phyloP scores from a whole-genome alignment of 768 basidiomycete genomes.

The Thelephora ganbajun region DNA sequence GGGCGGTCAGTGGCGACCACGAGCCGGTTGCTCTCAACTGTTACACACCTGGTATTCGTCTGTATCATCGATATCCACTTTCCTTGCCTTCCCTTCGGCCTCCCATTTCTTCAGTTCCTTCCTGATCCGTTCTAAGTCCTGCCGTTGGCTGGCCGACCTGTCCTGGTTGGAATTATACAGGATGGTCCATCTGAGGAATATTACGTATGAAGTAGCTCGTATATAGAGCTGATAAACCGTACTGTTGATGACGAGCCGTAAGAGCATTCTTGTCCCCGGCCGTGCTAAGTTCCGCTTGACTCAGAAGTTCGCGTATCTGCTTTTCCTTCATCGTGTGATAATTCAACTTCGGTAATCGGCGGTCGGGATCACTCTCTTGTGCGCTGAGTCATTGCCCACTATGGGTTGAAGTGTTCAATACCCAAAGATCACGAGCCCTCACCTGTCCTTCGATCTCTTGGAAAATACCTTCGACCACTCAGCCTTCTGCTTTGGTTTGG shows the following conservation, averaged over 20 bases:
- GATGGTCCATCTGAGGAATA: conserved; percentile 48
- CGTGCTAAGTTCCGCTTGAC: conserved; percentile 32
- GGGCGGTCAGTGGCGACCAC: neutral
- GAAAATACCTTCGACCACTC: conserved; percentile 7
- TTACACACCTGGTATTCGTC: neutral
- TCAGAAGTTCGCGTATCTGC: conserved; percentile 41
- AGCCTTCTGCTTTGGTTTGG: conserved; percentile 17
- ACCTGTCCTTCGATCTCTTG: neutral
- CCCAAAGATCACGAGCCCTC: neutral
- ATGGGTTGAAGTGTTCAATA: neutral
- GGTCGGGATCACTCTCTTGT: conserved; percentile 17
- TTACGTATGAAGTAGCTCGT: neutral
- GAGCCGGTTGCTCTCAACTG: neutral
- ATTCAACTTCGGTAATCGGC: conserved; percentile 46
- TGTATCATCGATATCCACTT: neutral
- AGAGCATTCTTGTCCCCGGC: conserved; percentile 37
- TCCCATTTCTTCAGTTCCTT: conserved; percentile 48
- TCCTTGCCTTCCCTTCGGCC: conserved; percentile 11
- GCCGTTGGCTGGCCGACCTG: conserved; percentile 29
- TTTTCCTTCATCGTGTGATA: conserved; percentile 53
- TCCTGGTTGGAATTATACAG: conserved; percentile 63
- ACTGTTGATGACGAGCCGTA: conserved; percentile 50
- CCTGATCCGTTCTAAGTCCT: conserved; percentile 30
- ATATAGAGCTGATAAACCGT: conserved; percentile 6
- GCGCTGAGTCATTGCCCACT: neutral